Conservation (phyloP, 176 grass and related monocot genomes). For the barley (Hordeum vulgare) region DNA sequence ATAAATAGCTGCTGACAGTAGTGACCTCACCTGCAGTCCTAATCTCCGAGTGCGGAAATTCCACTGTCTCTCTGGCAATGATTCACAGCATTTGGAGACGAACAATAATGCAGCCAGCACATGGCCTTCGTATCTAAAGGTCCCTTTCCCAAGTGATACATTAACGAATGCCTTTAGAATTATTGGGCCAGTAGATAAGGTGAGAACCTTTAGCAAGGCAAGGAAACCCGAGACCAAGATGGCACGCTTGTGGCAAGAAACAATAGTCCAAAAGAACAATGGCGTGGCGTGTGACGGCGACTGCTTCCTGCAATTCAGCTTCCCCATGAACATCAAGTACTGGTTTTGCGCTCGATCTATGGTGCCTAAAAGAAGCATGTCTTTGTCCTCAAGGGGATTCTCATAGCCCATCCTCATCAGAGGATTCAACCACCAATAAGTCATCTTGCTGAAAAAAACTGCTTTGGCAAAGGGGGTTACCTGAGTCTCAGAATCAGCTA, state of each 20-base stretch:
- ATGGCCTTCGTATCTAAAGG: slow-evolving; percentile 69
- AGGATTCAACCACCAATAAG: slow-evolving; percentile 91
- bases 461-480: slow-evolving; percentile 60
- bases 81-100: slow-evolving; percentile 70
- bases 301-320: slow-evolving; percentile 36
- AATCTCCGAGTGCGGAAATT: slow-evolving; percentile 74
- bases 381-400: slow-evolving; percentile 81
- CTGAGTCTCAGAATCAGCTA: slow-evolving; percentile 12
- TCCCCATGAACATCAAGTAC: slow-evolving; percentile 51
- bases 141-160: slow-evolving; percentile 52
- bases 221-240: slow-evolving; percentile 68
- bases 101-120: slow-evolving; percentile 50
- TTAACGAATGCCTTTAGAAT: slow-evolving; percentile 77
- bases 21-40: slow-evolving; percentile 75
- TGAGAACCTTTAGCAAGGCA: slow-evolving; percentile 70
- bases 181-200: slow-evolving; percentile 63
- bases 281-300: slow-evolving; percentile 1
- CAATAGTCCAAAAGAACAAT: slow-evolving; percentile 63
- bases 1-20: slow-evolving; percentile 71
- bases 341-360: slow-evolving; percentile 48
- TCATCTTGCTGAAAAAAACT: slow-evolving; percentile 63
- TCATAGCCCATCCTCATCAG: slow-evolving; percentile 69
- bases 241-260: slow-evolving; percentile 67
- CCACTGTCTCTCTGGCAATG: slow-evolving; percentile 85
- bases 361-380: slow-evolving; percentile 57